Percentiles rank a stretch among this genome's conserved stretches.
These are phyloP conservation scores for Rubia yunnanensis DNA, from an alignment of 257 asterid genomes.

Conservation along the genomic window DNA sequence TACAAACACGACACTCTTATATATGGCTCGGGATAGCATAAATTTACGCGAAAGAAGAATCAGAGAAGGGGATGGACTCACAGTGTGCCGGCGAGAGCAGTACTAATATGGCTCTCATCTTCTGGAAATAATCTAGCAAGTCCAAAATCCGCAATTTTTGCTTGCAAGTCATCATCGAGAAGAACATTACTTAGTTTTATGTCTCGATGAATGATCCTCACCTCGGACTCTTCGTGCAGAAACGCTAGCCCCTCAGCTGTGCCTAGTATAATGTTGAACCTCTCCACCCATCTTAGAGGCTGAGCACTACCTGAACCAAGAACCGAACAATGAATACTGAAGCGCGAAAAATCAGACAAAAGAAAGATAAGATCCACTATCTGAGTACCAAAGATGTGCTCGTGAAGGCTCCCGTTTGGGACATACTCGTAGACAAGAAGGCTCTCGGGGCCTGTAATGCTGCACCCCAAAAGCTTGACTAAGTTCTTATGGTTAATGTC, in stretches of 20 bases:
- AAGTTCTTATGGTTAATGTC: slow-evolving; percentile 55
- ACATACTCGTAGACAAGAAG: slow-evolving; percentile 65
- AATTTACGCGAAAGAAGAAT: background rate
- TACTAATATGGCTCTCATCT: slow-evolving; percentile 49
- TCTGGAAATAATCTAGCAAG: slow-evolving; percentile 60
- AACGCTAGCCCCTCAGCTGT: slow-evolving; percentile 65
- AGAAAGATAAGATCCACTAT: slow-evolving; percentile 6
- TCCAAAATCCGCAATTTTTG: slow-evolving; percentile 75
- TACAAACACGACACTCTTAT: background rate
- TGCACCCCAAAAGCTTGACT: slow-evolving; percentile 68
- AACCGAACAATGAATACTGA: background rate
- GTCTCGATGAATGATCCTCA: slow-evolving; percentile 63
- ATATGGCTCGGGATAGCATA: background rate
- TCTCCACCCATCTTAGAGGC: slow-evolving; percentile 43
- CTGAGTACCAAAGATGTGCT: slow-evolving; percentile 41
- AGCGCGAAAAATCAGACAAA: background rate
- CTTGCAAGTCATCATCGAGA: slow-evolving; percentile 38
- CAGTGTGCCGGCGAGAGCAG: slow-evolving; percentile 74
- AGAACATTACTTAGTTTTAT: slow-evolving; percentile 60
- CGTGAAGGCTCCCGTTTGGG: slow-evolving; percentile 67
- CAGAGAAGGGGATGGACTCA: slow-evolving; percentile 22
- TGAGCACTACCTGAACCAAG: slow-evolving; percentile 32
- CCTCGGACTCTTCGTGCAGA: slow-evolving; percentile 47
- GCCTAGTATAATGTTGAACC: slow-evolving; percentile 45
- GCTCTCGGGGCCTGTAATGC: slow-evolving; percentile 82